A percentile compares a stretch with the other conserved stretches of the same genome.
These are phyloP conservation scores for Cryptosporidium xiaoi DNA, from an alignment of 169 alveolate genomes.

Conservation along the genomic window DNA sequence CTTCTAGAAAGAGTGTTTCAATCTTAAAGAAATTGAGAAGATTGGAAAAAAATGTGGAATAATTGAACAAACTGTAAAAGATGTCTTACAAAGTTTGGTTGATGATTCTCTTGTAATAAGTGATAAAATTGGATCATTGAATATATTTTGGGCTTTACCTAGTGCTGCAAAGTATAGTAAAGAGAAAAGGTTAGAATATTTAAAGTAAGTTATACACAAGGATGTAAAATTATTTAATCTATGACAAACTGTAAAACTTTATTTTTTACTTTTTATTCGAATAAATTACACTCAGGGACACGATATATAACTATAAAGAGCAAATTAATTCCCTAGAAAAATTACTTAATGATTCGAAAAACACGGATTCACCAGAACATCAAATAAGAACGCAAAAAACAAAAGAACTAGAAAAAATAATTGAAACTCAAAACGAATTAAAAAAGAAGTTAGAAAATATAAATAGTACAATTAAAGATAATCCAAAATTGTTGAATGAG, in stretches of 20 bases:
- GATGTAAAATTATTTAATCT: slow-evolving; percentile 16
- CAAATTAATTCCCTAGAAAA: slow-evolving; percentile 52
- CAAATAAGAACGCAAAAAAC: slow-evolving; percentile 23
- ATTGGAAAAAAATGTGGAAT: slow-evolving; percentile 83
- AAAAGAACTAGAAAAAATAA: slow-evolving; percentile 44
- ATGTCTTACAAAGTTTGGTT: slow-evolving; percentile 82
- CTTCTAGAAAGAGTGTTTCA: slow-evolving; percentile 81
- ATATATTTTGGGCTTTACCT: slow-evolving; percentile 88
- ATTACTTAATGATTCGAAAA: slow-evolving; percentile 40
- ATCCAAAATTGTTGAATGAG: slow-evolving; percentile 51
- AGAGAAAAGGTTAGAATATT: slow-evolving; percentile 57
- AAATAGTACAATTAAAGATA: slow-evolving; percentile 35
- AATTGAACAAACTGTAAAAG: slow-evolving; percentile 82
- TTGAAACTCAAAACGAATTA: slow-evolving; percentile 9
- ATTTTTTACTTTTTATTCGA: not conserved
- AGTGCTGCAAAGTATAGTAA: slow-evolving; percentile 75
- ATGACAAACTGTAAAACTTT: slow-evolving; percentile 1
- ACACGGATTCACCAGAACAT: slow-evolving; percentile 36
- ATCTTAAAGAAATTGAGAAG: slow-evolving; percentile 84
- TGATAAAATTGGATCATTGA: slow-evolving; percentile 88
- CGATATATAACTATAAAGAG: slow-evolving; percentile 41
- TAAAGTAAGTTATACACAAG: slow-evolving; percentile 13
- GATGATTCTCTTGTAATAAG: slow-evolving; percentile 86
- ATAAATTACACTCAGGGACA: slow-evolving; percentile 6
- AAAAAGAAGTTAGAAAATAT: slow-evolving; percentile 12